phyloP scores from a whole-genome alignment of 345 rosid genomes.

The Luvunga scandens region DNA sequence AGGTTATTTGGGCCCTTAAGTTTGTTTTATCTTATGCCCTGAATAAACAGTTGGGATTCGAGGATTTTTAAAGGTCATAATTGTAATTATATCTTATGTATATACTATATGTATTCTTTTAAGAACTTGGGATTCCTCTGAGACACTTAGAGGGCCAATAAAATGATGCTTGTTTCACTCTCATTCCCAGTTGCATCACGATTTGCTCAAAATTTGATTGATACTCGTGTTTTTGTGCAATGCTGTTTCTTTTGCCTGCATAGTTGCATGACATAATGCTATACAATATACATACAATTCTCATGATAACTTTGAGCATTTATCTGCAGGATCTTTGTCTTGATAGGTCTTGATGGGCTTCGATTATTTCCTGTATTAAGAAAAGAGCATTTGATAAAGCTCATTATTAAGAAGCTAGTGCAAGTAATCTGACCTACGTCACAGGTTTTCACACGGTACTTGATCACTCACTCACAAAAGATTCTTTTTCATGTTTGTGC shows the following conservation, averaged over 20 bases:
- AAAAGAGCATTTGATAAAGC: background rate
- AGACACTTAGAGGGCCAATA: background rate
- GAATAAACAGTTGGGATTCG: background rate
- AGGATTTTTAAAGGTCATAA: background rate
- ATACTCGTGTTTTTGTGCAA: background rate
- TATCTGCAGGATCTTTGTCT: background rate
- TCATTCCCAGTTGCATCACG: background rate
- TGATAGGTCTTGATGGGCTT: background rate
- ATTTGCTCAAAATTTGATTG: background rate
- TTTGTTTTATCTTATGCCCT: background rate
- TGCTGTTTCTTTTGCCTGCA: background rate
- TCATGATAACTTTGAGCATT: background rate
- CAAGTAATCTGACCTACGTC: conserved; percentile 1
- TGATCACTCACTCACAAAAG: background rate
- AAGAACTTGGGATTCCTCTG: background rate
- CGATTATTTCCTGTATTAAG: background rate
- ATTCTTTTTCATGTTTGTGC: background rate
- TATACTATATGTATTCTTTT: background rate
- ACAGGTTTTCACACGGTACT: background rate
- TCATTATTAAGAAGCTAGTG: background rate
- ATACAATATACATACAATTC: background rate
- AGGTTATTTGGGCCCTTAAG: background rate
- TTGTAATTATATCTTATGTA: background rate
- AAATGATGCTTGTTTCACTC: background rate
- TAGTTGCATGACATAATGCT: background rate